Evolutionary conservation across 2,329 filamentous ascomycete genomes (phyloP), one percentile per base, ranked within the genome.

Genomic region (Plenodomus lindquistii): DNA sequence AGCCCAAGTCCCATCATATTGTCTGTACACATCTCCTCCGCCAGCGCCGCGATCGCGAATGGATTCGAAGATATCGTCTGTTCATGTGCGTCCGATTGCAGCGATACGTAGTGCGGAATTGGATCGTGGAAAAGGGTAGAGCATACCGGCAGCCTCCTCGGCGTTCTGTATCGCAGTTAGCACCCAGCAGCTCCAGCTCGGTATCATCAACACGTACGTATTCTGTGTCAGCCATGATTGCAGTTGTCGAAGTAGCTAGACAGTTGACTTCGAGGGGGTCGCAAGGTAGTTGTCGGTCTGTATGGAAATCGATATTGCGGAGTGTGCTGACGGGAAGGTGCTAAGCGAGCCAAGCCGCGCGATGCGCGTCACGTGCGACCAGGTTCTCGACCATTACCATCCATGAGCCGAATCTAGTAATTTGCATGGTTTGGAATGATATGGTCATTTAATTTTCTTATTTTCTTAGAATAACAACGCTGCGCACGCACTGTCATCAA

Each of bases 101-200:
- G 19, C 20, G 20, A 24, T 45, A 38, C 22, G 34, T 10, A 43
- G 37, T 37, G 35, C 37, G 40, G 36, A 18, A 46, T 37, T 45
- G 40, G 6, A 42, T 55, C 43, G 52, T 50, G 37, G 51, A 46
- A 24, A 41, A 48, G 41, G 43, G 52, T 44, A 31, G 46, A 63
- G 56, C 82, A 73, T 85, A 85, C 81, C 82, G 77, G 91, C 93
- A 81, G 93, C 93, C 85, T 94, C 90, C 84, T 95, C 91, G 78
- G 92, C 87, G 84, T 97, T 93, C 91, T 96, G 73, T 52, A 18
- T 44, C 37, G 41, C 19, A 43, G 54, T 66, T 52, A 63, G 63
- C 48, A 20, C 11, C 11, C 11, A 31, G 27, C 11, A 31, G 15
- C 15, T 15, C 27, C 27, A 7, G 27, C 15, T 15, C 27, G 15